Conservation (phyloP, 2,329 filamentous ascomycete species). For the Colletotrichum sp. region DNA sequence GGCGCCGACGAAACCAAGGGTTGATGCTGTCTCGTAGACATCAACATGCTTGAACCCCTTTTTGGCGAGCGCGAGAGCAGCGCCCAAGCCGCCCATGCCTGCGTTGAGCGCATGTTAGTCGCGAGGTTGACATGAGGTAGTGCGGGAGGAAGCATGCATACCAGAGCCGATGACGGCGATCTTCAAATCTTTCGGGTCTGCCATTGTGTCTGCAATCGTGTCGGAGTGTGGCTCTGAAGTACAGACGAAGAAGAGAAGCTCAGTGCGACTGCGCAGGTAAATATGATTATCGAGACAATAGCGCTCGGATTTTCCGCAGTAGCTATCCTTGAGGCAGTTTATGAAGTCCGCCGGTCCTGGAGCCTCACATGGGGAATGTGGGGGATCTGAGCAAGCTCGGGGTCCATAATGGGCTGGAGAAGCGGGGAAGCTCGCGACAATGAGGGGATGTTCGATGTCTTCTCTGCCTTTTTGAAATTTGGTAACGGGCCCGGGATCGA, state of each 20-base stretch:
- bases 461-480: background rate
- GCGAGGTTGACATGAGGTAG: background rate
- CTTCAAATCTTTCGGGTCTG: constrained; percentile 38
- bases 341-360: constrained; percentile 3
- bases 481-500: constrained; percentile 3
- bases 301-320: background rate
- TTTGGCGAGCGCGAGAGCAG: constrained; percentile 75
- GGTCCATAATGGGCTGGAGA: constrained; percentile 11
- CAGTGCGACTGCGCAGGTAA: background rate
- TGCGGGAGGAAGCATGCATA: constrained; percentile 28
- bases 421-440: constrained; percentile 12
- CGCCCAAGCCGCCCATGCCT: constrained; percentile 82
- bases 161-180: constrained; percentile 55
- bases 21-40: constrained; percentile 75
- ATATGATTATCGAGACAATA: background rate
- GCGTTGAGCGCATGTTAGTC: background rate
- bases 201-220: constrained; percentile 26
- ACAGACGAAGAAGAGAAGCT: background rate
- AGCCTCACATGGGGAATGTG: constrained; percentile 16
- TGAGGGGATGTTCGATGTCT: constrained; percentile 13
- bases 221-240: background rate
- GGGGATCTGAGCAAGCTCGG: constrained; percentile 14
- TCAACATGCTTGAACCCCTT: constrained; percentile 77
- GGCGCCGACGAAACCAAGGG: constrained; percentile 81
- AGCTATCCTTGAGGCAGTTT: background rate